These are phyloP conservation scores for Albizia julibrissin DNA, from an alignment of 306 rosid species.

Conservation along the genomic window DNA sequence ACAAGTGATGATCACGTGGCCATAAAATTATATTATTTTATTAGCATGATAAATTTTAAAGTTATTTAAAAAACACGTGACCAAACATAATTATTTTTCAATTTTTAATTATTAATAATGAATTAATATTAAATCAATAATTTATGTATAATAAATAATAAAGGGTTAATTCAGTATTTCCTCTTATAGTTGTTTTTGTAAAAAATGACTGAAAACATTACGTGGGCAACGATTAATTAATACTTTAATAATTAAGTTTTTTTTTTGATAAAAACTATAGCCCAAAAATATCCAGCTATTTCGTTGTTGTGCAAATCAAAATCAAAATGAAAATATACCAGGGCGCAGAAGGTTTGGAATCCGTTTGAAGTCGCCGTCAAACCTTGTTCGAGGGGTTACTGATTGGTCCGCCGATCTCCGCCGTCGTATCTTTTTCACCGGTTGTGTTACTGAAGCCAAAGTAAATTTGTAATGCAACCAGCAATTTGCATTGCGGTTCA, in stretches of 20 bases:
- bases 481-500: conserved; percentile 40
- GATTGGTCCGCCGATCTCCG: conserved; percentile 45
- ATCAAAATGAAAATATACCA: neutral
- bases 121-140: neutral
- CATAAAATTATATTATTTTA: neutral
- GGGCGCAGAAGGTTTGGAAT: conserved; percentile 42
- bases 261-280: neutral
- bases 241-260: too few relatives aligned
- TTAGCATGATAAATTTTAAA: neutral
- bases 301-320: conserved; percentile 31
- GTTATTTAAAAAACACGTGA: neutral
- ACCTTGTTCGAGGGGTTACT: conserved; percentile 39
- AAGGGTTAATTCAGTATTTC: neutral
- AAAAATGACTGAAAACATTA: too few relatives aligned
- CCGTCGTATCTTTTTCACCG: conserved; percentile 32
- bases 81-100: neutral
- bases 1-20: neutral
- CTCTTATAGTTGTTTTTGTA: too few relatives aligned
- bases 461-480: conserved; percentile 31
- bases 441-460: conserved; percentile 27
- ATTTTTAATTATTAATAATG: too few relatives aligned
- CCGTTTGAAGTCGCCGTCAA: conserved; percentile 52
- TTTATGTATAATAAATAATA: neutral
- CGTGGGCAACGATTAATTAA: too few relatives aligned
- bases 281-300: conserved; percentile 27